Base-by-base conservation (phyloP, 371 early-diverging fungal species). In the Massospora cicadina region DNA sequence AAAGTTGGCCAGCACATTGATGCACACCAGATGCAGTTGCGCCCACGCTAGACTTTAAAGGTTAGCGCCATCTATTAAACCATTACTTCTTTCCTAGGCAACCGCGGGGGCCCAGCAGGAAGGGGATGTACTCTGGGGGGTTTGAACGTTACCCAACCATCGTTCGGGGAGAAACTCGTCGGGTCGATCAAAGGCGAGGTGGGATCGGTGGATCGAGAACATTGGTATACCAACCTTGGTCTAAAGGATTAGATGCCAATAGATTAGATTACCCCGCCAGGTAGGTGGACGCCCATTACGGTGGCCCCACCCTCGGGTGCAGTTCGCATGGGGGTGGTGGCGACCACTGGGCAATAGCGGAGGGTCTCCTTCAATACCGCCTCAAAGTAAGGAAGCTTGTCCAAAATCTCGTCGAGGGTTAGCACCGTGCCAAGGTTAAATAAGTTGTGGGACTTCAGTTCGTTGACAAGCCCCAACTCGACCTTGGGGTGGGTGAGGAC, bases 331-430 rank as follows among this genome's bases (percentile, higher is more conserved):
- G 74, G 43, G 26, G 63, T 64, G 12, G 68, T 66, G 12, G 71
- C 56, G 0, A 66, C 71, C 0, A 70, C 62, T 0, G 76, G 65
- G 12, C 55, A 61, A 0, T 74, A 26, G 1, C 78, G 71, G 68
- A 77, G 66, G 0, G 73, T 60, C 60, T 77, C 78, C 55, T 60
- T 58, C 23, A 77, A 27, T 0, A 71, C 69, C 0, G 78, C 78
- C 0, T 71, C 65, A n/a, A 77, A 63, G 21, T 69, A 73, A 0
- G 74, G 73, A 27, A 76, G 57, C 0, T 33, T 43, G 43, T 10
- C 10, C 10, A 3, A 28, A 29, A n/a, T 58, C 2, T 24, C 2
- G 24, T 10, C 53, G 7, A 24, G 3, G 13, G 3, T 24, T 55
- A 53, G 30, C 13, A 25, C 32, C 23, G 2, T 17, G 17, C 10